Base-by-base conservation (phyloP, 2,329 filamentous ascomycete genomes). In the Arthrobotrys megalospora region DNA sequence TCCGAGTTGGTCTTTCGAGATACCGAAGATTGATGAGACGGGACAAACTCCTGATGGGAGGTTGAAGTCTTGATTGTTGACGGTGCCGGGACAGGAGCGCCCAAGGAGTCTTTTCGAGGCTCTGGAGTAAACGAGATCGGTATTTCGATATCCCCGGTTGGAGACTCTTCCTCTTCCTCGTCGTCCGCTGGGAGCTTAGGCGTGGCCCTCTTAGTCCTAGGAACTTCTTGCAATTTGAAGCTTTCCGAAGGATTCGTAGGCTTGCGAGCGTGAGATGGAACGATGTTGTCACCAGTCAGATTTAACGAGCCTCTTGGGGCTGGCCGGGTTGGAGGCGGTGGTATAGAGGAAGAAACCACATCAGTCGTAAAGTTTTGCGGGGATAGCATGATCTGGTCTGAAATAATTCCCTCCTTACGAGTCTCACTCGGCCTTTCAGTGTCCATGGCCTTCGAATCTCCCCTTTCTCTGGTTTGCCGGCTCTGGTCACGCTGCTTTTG, bases 191-290 rank as follows among this genome's bases (percentile, higher is more conserved):
- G 73, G 10, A 63, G 34, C 43, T 67, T 77, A 1, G 73, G 73
- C 8, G 73, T 77, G 24, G 73, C 73, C 83, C 87, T 88, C 83
- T 87, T 88, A 82, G 87, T 88, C 84, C 90, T 92, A 0, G 93
- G 93, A 0, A 92, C 92, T 60, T 97, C 93, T 82, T 95, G 93
- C 50, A 96, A 85, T 84, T 91, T 93, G 85, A 94, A 94, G 32
- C 90, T 90, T 11, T 92, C 90, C 28, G 24, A 38, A 60, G 80
- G 80, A 50, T 68, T 78, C 19, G 81, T 80, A 5, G 60, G 71
- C 48, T 81, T 80, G 12, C 38, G 73, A 28, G 73, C 73, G n/a
- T 77, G 73, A 24, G 73, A 77, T 38, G 73, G 73, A 34, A 77
- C 62, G 12, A 77, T 77, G 28, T 70, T 77, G 62, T 77, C 73